Percentiles rank a stretch among this genome's conserved stretches.
Evolutionary conservation across 306 rosid species (phyloP).

Genomic region (Acacia crassicarpa): DNA sequence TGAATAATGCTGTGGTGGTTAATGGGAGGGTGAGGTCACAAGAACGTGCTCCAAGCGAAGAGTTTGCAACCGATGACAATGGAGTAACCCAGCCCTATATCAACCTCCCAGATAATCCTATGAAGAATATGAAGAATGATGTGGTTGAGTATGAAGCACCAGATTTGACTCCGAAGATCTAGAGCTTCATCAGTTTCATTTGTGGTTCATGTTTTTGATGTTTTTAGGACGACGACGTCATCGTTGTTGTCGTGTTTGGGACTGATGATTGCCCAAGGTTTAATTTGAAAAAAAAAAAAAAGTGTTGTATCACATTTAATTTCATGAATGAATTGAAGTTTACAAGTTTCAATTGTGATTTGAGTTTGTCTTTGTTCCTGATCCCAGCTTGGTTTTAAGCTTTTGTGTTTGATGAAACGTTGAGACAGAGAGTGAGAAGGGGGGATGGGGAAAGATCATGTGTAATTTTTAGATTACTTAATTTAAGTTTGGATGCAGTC

Average conservation of each 20-base stretch:
- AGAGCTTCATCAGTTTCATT: not conserved
- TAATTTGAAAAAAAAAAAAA: too few species aligned
- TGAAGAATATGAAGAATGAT: not conserved
- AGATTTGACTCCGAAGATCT: not conserved
- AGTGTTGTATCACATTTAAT: not conserved
- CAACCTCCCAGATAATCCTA: not conserved
- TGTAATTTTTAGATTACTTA: too few species aligned
- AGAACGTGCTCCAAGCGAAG: too few species aligned
- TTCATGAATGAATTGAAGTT: not conserved
- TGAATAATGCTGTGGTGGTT: not conserved
- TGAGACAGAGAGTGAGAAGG: too few species aligned
- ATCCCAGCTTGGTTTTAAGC: not conserved
- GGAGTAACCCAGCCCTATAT: not conserved
- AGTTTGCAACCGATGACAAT: too few species aligned
- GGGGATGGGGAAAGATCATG: too few species aligned
- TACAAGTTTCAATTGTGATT: not conserved
- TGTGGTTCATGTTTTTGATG: too few species aligned
- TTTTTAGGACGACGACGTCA: too few species aligned
- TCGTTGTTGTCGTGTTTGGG: too few species aligned
- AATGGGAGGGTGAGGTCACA: not conserved
- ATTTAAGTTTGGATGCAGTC: too few species aligned
- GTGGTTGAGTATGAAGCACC: not conserved
- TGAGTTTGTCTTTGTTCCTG: not conserved
- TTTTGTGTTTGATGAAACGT: not conserved
- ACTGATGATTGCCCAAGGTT: too few species aligned